Evolutionary conservation across 148 eudicot genomes (phyloP), one percentile per base, ranked within the genome.

Genomic region (Rhododendron vialii): DNA sequence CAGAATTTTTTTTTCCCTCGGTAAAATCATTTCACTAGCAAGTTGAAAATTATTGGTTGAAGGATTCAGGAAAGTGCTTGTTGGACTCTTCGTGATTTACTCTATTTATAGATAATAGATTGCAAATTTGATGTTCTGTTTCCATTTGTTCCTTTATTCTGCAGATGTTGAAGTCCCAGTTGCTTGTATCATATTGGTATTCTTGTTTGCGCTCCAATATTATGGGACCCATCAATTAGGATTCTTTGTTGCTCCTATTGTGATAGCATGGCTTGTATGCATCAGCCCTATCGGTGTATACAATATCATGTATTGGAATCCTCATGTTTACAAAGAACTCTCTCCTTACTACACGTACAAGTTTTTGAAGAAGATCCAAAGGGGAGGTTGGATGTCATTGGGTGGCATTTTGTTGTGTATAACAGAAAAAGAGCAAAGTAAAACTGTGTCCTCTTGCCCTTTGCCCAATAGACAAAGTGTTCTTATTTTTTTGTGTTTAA

Each of bases 341-440:
- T 97, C 98, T 57, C 99, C 98, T 41, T 93, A 95, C 90, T 94
- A 95, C 90, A 97, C 94, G 99, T 95, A 92, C 91, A 95, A 90
- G 83, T 97, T 97, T 86, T 83, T 97, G 88, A 97, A 92, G 92
- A 97, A 97, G 90, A 95, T 98, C 0, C 96, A 87, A 87, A 88
- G 86, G 82, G 91, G 92, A 75, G 98, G 99, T 87, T 97, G 99
- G 99, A 97, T 92, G 96, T 94, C 99, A 86, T 90, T 97, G 88
- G 99, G 99, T 48, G 98, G 99, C 81, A 95, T 97, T 83, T 91
- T 97, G 91, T 86, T 97, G 77, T 97, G 99, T 84, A 93, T 95
- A 63, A 97, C 99, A 88, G 98, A 97, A 90, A 47, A 67, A 47
- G 50, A 38, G 24, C 18, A 47, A 26, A 47, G 12, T 67, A 4